Evolutionary conservation across 1,284 basidiomycete genomes (phyloP).

Genomic region (Ganoderma lingzhi): DNA sequence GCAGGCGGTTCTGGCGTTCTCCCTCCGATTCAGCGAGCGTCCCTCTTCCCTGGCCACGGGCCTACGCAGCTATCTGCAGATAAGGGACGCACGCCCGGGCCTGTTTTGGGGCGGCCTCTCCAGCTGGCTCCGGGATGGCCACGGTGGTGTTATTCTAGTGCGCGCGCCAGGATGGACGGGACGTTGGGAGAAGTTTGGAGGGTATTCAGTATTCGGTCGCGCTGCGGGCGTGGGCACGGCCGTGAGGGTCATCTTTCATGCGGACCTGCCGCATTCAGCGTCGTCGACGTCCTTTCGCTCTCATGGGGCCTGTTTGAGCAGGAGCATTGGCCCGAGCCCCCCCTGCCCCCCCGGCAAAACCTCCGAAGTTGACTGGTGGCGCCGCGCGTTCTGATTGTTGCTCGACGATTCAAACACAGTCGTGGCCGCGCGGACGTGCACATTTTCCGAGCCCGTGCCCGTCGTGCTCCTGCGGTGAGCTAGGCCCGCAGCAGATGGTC

Average conservation of each 20-base stretch:
- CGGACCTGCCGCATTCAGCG: constrained; percentile 5
- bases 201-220: background rate
- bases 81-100: background rate
- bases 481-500: constrained; percentile 1
- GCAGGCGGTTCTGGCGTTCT: background rate
- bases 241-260: background rate
- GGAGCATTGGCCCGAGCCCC: constrained; percentile 1
- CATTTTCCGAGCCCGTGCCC: constrained; percentile 13
- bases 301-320: constrained; percentile 13
- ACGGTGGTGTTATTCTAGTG: background rate
- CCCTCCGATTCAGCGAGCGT: constrained; percentile 3
- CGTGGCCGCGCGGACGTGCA: constrained; percentile 1
- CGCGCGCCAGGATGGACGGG: background rate
- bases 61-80: background rate
- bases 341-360: constrained; percentile 11
- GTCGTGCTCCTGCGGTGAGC: constrained; percentile 2
- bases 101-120: background rate
- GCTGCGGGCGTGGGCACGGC: background rate
- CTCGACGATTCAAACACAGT: background rate
- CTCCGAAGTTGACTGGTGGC: constrained; percentile 34
- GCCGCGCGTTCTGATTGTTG: constrained; percentile 34
- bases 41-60: background rate
- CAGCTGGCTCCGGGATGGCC: background rate
- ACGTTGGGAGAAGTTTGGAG: background rate
- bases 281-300: constrained; percentile 11